Conservation (phyloP, 345 rosid genomes). For the Eucalyptus sp. region DNA sequence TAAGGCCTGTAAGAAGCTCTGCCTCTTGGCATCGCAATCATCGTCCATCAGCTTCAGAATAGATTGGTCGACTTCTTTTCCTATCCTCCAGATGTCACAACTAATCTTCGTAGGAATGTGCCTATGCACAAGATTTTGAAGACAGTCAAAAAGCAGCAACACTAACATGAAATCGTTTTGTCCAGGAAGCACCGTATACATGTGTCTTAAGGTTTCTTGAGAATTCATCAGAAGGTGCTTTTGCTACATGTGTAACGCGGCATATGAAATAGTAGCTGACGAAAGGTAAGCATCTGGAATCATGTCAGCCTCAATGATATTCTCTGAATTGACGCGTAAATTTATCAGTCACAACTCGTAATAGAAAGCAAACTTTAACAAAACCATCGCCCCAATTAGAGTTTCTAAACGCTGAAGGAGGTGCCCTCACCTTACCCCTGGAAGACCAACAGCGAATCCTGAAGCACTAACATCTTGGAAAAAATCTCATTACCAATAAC, state of each 20-base stretch:
- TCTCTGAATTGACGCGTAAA: not conserved
- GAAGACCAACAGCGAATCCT: not conserved
- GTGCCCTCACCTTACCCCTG: not conserved
- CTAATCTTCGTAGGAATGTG: not conserved
- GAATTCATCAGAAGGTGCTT: not conserved
- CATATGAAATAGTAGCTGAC: not conserved
- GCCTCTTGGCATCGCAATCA: not conserved
- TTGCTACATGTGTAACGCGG: not conserved
- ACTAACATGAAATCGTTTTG: not conserved
- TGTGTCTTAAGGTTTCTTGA: not conserved
- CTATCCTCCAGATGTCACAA: conserved; percentile 13
- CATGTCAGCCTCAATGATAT: not conserved
- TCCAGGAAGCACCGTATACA: not conserved
- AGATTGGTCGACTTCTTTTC: conserved; percentile 4
- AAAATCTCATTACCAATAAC: conserved; percentile 7
- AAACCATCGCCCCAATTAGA: not conserved
- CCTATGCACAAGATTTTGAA: not conserved
- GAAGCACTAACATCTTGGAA: conserved; percentile 1
- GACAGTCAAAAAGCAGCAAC: not conserved
- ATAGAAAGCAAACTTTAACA: not conserved
- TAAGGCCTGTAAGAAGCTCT: not conserved
- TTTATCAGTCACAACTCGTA: not conserved
- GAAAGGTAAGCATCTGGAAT: not conserved
- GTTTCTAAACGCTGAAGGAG: not conserved
- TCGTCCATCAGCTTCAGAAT: not conserved